Evolutionary conservation across 2,329 filamentous ascomycete genomes (phyloP).

Genomic region (Leptographium procerum): DNA sequence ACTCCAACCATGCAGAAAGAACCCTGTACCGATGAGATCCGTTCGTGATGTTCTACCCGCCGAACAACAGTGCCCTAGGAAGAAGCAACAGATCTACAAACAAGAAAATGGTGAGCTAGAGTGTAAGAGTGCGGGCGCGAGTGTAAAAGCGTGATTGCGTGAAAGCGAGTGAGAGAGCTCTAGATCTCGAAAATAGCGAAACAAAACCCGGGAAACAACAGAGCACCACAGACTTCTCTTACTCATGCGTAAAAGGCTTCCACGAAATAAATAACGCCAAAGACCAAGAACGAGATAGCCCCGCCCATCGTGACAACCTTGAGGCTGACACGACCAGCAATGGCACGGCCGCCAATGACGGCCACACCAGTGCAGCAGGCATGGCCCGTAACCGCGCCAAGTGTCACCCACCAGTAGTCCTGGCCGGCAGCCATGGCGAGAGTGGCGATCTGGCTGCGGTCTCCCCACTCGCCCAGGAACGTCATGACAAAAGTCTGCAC

Average conservation of each 20-base stretch:
- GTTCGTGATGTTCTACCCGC: background rate
- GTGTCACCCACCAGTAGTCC: constrained; percentile 97
- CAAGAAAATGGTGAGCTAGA: background rate
- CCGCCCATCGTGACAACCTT: constrained; percentile 92
- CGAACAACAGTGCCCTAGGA: background rate
- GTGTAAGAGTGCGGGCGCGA: background rate
- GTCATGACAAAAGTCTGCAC: constrained; percentile 99
- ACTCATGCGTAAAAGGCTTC: constrained; percentile 52
- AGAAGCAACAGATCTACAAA: background rate
- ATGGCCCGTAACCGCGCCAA: constrained; percentile 78
- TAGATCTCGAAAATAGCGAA: background rate
- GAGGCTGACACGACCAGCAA: constrained; percentile 89
- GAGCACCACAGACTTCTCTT: background rate
- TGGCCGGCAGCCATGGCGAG: constrained; percentile 98
- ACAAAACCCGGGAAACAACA: background rate
- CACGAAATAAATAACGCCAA: constrained; percentile 82
- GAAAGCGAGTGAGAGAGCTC: background rate
- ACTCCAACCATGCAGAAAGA: constrained; percentile 14
- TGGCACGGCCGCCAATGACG: constrained; percentile 81
- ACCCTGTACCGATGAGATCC: background rate
- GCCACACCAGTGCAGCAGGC: constrained; percentile 82
- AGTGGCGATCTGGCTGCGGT: constrained; percentile 93
- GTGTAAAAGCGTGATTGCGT: background rate
- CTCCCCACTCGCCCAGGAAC: constrained; percentile 96
- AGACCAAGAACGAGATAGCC: constrained; percentile 78